Evolutionary conservation across 1,284 basidiomycete species (phyloP).

Genomic region (Nidula niveotomentosa): DNA sequence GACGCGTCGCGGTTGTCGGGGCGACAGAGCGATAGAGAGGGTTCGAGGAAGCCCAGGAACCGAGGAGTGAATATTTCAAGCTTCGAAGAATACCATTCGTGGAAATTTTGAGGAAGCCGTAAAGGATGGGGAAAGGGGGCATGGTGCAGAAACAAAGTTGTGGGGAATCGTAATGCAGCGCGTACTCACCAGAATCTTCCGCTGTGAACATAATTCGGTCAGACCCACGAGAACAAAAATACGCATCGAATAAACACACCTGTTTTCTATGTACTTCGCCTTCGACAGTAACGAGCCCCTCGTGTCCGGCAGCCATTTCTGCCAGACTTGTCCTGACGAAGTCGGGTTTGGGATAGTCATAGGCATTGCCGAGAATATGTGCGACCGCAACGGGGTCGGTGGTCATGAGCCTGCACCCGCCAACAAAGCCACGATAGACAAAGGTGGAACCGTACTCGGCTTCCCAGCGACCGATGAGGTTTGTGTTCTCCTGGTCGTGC

Average conservation of each 20-base stretch:
- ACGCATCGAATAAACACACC: conserved; percentile 22
- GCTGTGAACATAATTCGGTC: conserved; percentile 17
- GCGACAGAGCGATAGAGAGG: no score
- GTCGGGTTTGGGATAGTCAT: conserved; percentile 68
- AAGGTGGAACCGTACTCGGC: conserved; percentile 47
- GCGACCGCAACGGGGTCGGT: conserved; percentile 60
- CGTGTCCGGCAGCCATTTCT: conserved; percentile 47
- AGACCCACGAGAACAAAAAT: background rate
- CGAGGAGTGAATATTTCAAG: no score
- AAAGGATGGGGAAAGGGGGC: background rate
- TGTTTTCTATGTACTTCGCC: conserved; percentile 53
- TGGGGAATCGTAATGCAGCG: background rate
- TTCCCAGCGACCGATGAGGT: conserved; percentile 49
- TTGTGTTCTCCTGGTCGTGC: conserved; percentile 57
- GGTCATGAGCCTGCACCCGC: conserved; percentile 54
- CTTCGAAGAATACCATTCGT: no score
- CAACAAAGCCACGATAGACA: conserved; percentile 56
- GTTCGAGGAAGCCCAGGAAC: no score
- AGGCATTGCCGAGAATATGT: conserved; percentile 58
- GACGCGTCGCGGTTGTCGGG: no score
- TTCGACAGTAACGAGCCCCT: conserved; percentile 50
- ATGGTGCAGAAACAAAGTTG: background rate
- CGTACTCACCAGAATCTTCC: conserved; percentile 38
- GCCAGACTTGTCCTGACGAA: conserved; percentile 58
- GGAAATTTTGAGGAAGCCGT: background rate